Percentiles rank a stretch among this genome's conserved stretches.
Evolutionary conservation across 768 basidiomycete genomes (phyloP).

Genomic region (Lactarius sp.): DNA sequence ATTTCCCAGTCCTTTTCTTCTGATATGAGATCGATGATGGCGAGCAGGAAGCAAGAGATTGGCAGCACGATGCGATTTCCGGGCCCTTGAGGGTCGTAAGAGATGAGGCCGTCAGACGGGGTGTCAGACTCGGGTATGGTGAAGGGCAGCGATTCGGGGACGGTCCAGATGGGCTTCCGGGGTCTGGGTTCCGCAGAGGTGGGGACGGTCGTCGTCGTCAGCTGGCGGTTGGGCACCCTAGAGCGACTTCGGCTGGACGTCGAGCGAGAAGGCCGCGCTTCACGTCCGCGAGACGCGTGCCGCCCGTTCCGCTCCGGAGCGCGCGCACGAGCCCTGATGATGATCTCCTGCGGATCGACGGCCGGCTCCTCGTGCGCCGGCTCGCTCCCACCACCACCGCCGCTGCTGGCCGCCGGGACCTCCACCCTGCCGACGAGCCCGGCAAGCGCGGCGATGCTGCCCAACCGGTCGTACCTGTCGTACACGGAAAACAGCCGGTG

Average conservation of each 20-base stretch:
- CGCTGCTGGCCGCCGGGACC: slow-evolving; percentile 11
- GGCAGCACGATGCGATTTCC: slow-evolving; percentile 51
- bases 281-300: slow-evolving; percentile 25
- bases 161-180: slow-evolving; percentile 54
- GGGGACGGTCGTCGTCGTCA: slow-evolving; percentile 26
- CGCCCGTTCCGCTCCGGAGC: slow-evolving; percentile 25
- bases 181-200: slow-evolving; percentile 32
- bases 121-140: slow-evolving; percentile 48
- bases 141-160: slow-evolving; percentile 65
- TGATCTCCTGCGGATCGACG: slow-evolving; percentile 16
- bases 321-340: slow-evolving; percentile 21
- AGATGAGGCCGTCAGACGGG: slow-evolving; percentile 61
- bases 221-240: slow-evolving; percentile 39
- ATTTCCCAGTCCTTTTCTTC: slow-evolving; percentile 88
- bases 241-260: slow-evolving; percentile 36
- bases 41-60: slow-evolving; percentile 65
- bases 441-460: slow-evolving; percentile 54
- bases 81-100: slow-evolving; percentile 53
- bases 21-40: slow-evolving; percentile 60
- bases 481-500: slow-evolving; percentile 75
- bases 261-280: slow-evolving; percentile 22
- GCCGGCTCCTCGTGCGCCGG: slow-evolving; percentile 18
- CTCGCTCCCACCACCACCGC: not conserved
- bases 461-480: slow-evolving; percentile 49
- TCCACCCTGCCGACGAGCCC: slow-evolving; percentile 54